Evolutionary conservation across 768 basidiomycete species (phyloP).

Genomic region (Amanita pseudoporphyria): DNA sequence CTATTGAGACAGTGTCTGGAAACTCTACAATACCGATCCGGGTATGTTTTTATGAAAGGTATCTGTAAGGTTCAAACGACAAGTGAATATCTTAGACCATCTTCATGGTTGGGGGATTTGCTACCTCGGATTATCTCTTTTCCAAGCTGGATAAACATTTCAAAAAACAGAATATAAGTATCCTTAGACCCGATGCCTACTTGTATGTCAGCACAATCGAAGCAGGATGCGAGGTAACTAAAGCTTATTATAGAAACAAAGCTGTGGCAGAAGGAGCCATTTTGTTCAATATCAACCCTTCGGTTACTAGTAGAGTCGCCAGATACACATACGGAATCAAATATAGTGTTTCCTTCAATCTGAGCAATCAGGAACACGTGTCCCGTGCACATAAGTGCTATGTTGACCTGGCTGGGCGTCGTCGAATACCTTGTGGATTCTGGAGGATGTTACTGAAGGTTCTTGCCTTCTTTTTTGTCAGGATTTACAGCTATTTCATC

Average conservation of each 20-base stretch:
- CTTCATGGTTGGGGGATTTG: conserved; percentile 45
- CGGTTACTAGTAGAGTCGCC: conserved; percentile 16
- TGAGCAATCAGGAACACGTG: conserved; percentile 8
- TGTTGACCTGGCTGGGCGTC: conserved; percentile 1
- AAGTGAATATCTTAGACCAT: conserved; percentile 19
- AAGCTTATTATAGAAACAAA: conserved; percentile 15
- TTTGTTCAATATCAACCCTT: no score
- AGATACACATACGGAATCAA: conserved; percentile 11
- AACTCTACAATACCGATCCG: no score
- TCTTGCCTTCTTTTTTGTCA: background rate
- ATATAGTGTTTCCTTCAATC: conserved; percentile 4
- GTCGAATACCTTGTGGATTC: conserved; percentile 8
- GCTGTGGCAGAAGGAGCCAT: no score
- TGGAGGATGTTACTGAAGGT: conserved; percentile 9
- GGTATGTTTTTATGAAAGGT: no score
- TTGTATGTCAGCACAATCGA: conserved; percentile 28
- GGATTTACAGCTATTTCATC: background rate
- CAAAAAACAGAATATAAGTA: conserved; percentile 21
- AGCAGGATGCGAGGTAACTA: conserved; percentile 15
- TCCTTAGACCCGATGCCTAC: conserved; percentile 35
- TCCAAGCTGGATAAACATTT: no score
- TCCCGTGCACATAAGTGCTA: background rate
- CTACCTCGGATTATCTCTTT: no score
- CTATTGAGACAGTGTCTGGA: no score
- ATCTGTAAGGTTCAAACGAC: no score